Evolutionary conservation across 2,329 filamentous ascomycete genomes (phyloP), one percentile per base, ranked within the genome.

Genomic region (Exutisphaerella laricina): DNA sequence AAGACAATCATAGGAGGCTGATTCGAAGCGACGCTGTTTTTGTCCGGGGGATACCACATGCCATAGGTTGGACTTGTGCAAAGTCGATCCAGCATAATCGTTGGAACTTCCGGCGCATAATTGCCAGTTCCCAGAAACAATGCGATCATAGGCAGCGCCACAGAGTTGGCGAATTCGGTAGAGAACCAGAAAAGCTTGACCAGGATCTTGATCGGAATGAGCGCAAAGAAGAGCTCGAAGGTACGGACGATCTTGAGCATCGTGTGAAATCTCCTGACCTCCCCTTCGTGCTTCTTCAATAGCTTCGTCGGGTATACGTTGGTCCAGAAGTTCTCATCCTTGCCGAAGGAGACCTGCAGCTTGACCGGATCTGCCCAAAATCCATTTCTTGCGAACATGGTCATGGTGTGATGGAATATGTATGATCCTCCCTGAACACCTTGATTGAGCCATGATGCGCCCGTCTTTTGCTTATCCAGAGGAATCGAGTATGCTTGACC

Each of bases 121-220:
- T 88, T 88, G 1, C 84, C 82, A 4, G 84, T 87, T 0, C 84
- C 84, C 0, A 88, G 68, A 58, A 88, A 87, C 1, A 88, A 67
- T 0, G 84, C 84, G 22, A 86, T 76, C 60, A 88, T 76, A 1
- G 84, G 84, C 44, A 84, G 71, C 0, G 83, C 79, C 63, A 88
- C 80, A 25, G 78, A 79, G 56, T 87, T 80, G 12, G 75, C 76
- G 58, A 88, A 88, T 42, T 84, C 81, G 7, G 76, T 71, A 43
- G 72, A 80, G 64, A 88, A 87, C 43, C 78, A 67, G 62, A 85
- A 86, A 38, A 86, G 62, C 43, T 76, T 77, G 53, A 87, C 70
- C 59, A 87, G 73, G 23, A 79, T 63, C 46, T 77, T 79, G 55
- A 88, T 79, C 0, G 68, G 79, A 1, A 83, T 58, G 2, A 83